Percentiles rank a stretch among this genome's conserved stretches.
Evolutionary conservation across 768 basidiomycete species (phyloP).

Genomic region (Boletus patriciae): DNA sequence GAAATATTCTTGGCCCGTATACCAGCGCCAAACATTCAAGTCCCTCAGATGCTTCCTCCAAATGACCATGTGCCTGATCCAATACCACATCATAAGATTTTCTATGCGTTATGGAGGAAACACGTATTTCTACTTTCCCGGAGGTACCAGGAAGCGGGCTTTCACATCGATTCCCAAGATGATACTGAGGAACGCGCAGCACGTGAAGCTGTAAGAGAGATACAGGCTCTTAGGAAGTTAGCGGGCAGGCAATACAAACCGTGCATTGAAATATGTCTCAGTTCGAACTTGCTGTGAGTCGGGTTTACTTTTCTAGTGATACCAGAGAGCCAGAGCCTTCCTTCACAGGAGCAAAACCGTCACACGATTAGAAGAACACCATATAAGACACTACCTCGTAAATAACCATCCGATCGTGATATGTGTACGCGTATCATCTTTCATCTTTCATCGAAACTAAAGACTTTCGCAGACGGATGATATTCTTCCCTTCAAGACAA

Average conservation of each 20-base stretch:
- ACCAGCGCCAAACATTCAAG: slow-evolving; percentile 18
- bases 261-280: slow-evolving; percentile 79
- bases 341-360: slow-evolving; percentile 66
- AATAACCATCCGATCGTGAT: slow-evolving; percentile 70
- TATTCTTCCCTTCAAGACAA: slow-evolving; percentile 72
- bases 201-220: slow-evolving; percentile 24
- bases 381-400: slow-evolving; percentile 65
- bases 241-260: slow-evolving; percentile 40
- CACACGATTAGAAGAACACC: slow-evolving; percentile 61
- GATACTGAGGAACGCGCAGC: slow-evolving; percentile 21
- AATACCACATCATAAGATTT: slow-evolving; percentile 24
- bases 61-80: slow-evolving; percentile 20
- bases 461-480: slow-evolving; percentile 69
- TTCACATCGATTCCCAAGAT: slow-evolving; percentile 4
- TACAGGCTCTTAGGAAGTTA: slow-evolving; percentile 18
- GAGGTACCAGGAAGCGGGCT: slow-evolving; percentile 17
- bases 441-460: not conserved
- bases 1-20: slow-evolving; percentile 46
- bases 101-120: slow-evolving; percentile 23
- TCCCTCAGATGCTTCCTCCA: slow-evolving; percentile 18
- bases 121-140: slow-evolving; percentile 23
- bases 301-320: not conserved
- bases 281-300: slow-evolving; percentile 71
- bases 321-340: not conserved
- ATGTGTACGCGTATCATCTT: slow-evolving; percentile 50